Conservation (phyloP, 208 protist species). For the Entamoeba histolytica region DNA sequence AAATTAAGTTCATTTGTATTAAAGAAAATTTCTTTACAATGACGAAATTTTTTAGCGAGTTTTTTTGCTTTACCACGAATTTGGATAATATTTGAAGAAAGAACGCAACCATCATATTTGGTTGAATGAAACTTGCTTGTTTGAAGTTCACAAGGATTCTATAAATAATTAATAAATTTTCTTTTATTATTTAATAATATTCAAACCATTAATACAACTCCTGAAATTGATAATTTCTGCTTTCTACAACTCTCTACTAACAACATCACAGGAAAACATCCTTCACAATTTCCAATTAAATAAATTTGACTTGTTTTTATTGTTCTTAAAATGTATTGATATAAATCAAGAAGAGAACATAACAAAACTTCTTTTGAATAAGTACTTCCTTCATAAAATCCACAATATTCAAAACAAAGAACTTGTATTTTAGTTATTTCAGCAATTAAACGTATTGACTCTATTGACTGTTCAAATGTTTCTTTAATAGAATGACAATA, state of each 20-base stretch:
- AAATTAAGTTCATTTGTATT: background rate
- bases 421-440: background rate
- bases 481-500: background rate
- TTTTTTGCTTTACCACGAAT: background rate
- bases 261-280: background rate
- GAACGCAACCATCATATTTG: background rate
- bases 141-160: background rate
- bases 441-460: background rate
- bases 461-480: background rate
- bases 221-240: background rate
- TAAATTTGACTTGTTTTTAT: background rate
- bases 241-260: background rate
- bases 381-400: background rate
- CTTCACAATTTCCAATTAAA: background rate
- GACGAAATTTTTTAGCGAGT: background rate
- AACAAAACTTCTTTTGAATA: background rate
- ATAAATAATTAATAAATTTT: too few relatives aligned
- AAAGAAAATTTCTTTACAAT: background rate
- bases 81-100: background rate
- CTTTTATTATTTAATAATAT: too few relatives aligned
- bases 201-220: background rate
- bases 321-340: background rate
- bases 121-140: background rate
- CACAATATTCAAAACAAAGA: background rate
- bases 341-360: background rate